Evolutionary conservation across 2,329 filamentous ascomycete genomes (phyloP), one percentile per base, ranked within the genome.

Genomic region (Fusarium brachygibbosum): DNA sequence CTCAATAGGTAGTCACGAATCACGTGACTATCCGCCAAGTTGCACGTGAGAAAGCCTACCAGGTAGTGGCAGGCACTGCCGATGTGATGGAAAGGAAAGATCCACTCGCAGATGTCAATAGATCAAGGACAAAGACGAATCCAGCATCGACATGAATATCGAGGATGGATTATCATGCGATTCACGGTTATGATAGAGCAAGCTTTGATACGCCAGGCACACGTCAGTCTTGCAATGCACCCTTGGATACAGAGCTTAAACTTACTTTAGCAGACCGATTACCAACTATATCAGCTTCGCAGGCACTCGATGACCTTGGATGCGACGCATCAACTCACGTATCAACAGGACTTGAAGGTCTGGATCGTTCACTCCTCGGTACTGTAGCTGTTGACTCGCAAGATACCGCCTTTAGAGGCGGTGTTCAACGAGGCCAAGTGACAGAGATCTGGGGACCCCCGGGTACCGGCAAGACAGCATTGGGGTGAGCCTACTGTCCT

Each of bases 371-470:
- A 5, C 78, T 90, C 59, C 62, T 66, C 8, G 52, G 68, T 14
- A 44, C 58, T 6, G 56, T 51, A n/a, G 34, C 61, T 5, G 14
- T 40, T 41, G 67, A 70, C 37, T 60, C 63, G 11, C 56, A 64
- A 32, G 63, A 59, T 52, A 63, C 68, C 14, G 5, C 45, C 31
- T 56, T 51, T 12, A 69, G 64, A 55, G 85, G 86, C 19, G 94
- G 93, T 6, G 83, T 97, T 48, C 86, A 86, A 63, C 88, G 90
- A 58, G 93, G 94, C 16, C 92, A 93, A 77, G 85, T 97, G 41
- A 92, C 92, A 5, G 95, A 98, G 79, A 82, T 97, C 50, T 97
- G 93, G 87, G 95, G 95, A 1, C 93, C 94, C 13, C 91, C 93
- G 11, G 94, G 94, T 3, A 88, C 88, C 28, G 95, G 94, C 31